Evolutionary conservation across 2,329 filamentous ascomycete genomes (phyloP).

Genomic region (Colletotrichum lupini): DNA sequence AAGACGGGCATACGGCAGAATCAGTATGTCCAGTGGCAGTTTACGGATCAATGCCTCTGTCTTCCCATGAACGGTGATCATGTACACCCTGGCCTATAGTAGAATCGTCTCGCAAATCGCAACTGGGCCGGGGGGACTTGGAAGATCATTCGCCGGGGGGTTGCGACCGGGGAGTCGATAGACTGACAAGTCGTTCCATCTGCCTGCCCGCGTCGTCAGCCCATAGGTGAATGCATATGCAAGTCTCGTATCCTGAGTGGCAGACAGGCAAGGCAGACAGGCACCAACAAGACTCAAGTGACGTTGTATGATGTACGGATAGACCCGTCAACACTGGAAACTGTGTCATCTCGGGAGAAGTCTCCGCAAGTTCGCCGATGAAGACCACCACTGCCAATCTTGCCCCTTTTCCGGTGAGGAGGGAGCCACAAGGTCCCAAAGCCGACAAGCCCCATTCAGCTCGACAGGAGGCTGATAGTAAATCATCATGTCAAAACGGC

Average conservation of each 20-base stretch:
- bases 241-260: not conserved
- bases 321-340: not conserved
- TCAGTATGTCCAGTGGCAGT: no score
- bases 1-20: not conserved
- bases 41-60: no score
- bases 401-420: not conserved
- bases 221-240: not conserved
- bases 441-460: not conserved
- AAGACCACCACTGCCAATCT: not conserved
- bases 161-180: not conserved
- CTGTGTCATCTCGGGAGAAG: not conserved
- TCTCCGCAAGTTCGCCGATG: not conserved
- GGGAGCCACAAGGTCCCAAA: not conserved
- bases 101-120: no score
- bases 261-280: not conserved
- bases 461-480: not conserved
- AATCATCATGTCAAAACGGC: not conserved
- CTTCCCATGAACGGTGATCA: no score
- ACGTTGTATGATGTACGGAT: not conserved
- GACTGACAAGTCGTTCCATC: not conserved
- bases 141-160: no score
- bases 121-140: no score
- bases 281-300: not conserved
- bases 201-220: not conserved
- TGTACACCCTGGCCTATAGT: no score